Percentiles rank a stretch among this genome's conserved stretches.
phyloP scores from a whole-genome alignment of 176 grass and related monocot genomes.

The Avena sativa region DNA sequence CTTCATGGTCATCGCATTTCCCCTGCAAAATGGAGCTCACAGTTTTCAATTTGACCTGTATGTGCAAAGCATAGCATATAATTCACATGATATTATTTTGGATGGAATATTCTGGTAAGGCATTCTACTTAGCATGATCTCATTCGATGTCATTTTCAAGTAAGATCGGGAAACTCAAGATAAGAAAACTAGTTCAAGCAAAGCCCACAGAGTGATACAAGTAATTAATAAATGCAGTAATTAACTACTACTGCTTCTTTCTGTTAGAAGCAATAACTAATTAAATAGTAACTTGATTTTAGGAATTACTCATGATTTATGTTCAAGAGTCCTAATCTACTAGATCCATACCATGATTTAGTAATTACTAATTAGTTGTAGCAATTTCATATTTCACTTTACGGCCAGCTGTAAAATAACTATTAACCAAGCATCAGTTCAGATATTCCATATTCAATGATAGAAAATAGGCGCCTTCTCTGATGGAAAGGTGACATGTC shows the following conservation, averaged over 20 bases:
- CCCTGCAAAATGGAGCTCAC: slow-evolving; percentile 56
- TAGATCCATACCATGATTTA: slow-evolving; percentile 15
- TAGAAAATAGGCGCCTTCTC: neutral
- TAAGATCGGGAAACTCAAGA: neutral
- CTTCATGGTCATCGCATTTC: slow-evolving; percentile 87
- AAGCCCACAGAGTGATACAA: neutral
- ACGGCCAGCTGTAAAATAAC: neutral
- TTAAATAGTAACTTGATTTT: neutral
- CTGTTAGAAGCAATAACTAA: neutral
- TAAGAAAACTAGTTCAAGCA: slow-evolving; percentile 13
- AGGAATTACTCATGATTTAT: neutral
- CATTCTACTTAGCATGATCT: neutral
- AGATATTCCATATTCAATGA: neutral
- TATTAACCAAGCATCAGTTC: neutral
- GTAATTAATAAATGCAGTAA: neutral
- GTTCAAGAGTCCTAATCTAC: neutral
- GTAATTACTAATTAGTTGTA: neutral
- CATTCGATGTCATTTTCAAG: neutral
- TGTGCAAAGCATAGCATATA: slow-evolving; percentile 15
- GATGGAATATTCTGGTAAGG: neutral
- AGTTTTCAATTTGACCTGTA: slow-evolving; percentile 10
- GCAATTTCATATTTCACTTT: neutral
- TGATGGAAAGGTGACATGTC: neutral
- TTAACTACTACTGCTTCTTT: neutral
- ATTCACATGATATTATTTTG: neutral